Evolutionary conservation across 2,329 filamentous ascomycete genomes (phyloP).

Genomic region (Penicillium frequentans): DNA sequence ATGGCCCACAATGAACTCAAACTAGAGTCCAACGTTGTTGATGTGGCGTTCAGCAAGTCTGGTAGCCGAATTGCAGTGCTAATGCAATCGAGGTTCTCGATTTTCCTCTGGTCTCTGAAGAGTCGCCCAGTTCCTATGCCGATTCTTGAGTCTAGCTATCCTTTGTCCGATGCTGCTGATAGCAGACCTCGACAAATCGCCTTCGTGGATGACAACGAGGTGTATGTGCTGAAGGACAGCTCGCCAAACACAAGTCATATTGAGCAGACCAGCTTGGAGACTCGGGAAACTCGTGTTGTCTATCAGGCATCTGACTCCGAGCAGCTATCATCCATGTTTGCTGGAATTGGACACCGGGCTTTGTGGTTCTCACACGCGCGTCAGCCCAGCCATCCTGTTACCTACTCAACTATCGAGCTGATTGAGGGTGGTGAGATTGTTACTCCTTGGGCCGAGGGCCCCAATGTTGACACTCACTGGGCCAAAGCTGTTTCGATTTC

Average conservation of each 20-base stretch:
- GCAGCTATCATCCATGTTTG: conserved; percentile 38
- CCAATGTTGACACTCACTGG: conserved; percentile 40
- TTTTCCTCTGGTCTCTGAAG: conserved; percentile 69
- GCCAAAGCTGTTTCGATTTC: conserved; percentile 36
- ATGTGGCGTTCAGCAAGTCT: conserved; percentile 70
- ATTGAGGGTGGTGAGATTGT: conserved; percentile 16
- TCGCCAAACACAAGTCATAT: conserved; percentile 31
- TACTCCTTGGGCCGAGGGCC: conserved; percentile 32
- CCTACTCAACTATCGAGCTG: conserved; percentile 33
- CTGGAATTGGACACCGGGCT: conserved; percentile 33
- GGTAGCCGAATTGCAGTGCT: conserved; percentile 70
- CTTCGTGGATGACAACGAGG: conserved; percentile 44
- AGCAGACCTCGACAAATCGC: conserved; percentile 47
- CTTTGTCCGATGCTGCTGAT: conserved; percentile 28
- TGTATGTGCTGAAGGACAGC: conserved; percentile 43
- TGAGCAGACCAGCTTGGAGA: conserved; percentile 36
- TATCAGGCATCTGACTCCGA: conserved; percentile 34
- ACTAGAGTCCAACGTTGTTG: conserved; percentile 63
- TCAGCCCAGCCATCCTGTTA: conserved; percentile 25
- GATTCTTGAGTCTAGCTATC: conserved; percentile 40
- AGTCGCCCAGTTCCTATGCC: conserved; percentile 37
- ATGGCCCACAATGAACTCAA: conserved; percentile 80
- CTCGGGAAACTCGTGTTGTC: conserved; percentile 28
- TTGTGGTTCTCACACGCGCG: conserved; percentile 39
- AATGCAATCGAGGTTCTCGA: conserved; percentile 63